phyloP scores from a whole-genome alignment of 768 basidiomycete genomes.

The Pleurotus djamor region DNA sequence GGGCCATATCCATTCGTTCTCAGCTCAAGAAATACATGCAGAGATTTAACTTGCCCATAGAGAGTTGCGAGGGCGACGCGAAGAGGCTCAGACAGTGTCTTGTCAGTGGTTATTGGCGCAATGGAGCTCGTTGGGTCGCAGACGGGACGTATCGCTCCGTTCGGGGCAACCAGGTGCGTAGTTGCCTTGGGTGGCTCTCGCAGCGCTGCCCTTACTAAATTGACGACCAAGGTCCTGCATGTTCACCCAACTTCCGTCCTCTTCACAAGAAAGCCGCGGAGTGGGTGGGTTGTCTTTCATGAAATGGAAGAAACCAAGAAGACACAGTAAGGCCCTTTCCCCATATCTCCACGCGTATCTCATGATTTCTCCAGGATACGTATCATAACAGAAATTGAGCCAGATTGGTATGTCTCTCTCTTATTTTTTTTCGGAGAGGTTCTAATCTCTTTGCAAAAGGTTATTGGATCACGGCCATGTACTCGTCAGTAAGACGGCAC shows the following conservation, averaged over 20 bases:
- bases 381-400: constrained; percentile 90
- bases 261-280: constrained; percentile 88
- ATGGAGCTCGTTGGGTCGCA: constrained; percentile 86
- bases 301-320: constrained; percentile 98
- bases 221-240: constrained; percentile 60
- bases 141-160: constrained; percentile 94
- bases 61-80: constrained; percentile 90
- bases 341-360: constrained; percentile 1
- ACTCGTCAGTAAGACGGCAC: neutral
- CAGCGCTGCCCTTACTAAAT: too few species aligned
- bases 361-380: constrained; percentile 60
- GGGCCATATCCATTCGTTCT: constrained; percentile 91
- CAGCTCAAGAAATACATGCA: constrained; percentile 95
- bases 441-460: neutral
- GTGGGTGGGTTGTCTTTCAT: constrained; percentile 93
- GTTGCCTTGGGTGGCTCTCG: too few species aligned
- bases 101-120: constrained; percentile 91
- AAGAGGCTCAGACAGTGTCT: constrained; percentile 83
- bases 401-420: constrained; percentile 74
- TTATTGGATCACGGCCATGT: constrained; percentile 3
- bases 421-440: neutral
- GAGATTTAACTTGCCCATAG: constrained; percentile 77
- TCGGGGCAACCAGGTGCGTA: constrained; percentile 70
- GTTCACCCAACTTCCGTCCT: constrained; percentile 94
- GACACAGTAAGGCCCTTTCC: constrained; percentile 58